phyloP scores from a whole-genome alignment of 805 yeast genomes.

The Zygosaccharomyces pseudorouxii region DNA sequence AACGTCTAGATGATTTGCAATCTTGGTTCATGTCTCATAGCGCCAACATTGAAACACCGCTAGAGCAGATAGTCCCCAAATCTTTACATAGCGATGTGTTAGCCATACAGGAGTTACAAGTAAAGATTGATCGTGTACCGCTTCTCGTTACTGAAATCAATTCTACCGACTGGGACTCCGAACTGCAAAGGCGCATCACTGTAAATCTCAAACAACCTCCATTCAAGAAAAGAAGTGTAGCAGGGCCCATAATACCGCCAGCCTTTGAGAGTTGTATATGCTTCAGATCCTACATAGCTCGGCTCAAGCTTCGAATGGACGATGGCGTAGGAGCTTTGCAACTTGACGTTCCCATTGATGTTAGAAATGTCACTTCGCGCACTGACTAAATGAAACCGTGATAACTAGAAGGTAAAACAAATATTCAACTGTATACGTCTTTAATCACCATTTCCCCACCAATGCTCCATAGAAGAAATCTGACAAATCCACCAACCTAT shows the following conservation, averaged over 20 bases:
- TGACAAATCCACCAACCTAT: conserved; percentile 16
- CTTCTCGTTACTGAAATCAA: neutral
- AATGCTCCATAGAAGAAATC: neutral
- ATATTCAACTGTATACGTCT: too few relatives aligned
- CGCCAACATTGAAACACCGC: neutral
- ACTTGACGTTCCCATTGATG: neutral
- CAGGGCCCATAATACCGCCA: neutral
- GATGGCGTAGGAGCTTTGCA: neutral
- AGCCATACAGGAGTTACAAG: neutral
- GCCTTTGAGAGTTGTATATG: neutral
- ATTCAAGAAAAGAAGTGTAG: too few relatives aligned
- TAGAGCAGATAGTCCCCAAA: neutral
- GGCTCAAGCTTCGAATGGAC: neutral
- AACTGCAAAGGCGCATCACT: neutral
- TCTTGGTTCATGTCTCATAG: neutral
- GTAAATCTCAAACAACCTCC: neutral
- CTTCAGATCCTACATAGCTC: neutral
- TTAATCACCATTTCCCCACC: neutral
- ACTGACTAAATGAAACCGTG: neutral
- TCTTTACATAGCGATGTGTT: neutral
- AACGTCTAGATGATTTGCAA: neutral
- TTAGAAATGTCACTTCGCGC: neutral
- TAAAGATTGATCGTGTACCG: neutral
- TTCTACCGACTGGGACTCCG: neutral
- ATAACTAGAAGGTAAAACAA: neutral